Conservation (phyloP, 2,329 filamentous ascomycete species). For the Geosmithia putterillii region DNA sequence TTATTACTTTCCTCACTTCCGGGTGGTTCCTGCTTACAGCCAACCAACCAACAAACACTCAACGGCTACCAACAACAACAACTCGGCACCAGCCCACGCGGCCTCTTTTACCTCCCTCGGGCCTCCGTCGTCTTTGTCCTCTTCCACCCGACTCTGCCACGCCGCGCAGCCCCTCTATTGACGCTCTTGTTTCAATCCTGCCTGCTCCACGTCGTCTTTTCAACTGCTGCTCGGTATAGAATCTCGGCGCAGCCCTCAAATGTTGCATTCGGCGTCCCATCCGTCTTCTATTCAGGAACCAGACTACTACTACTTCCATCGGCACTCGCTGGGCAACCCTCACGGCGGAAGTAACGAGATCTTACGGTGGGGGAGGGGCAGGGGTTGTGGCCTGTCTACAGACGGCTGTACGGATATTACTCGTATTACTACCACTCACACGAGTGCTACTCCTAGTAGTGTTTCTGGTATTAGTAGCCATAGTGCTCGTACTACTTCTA, state of each 20-base stretch:
- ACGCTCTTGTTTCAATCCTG: no score
- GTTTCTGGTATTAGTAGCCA: background rate
- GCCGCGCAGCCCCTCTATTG: no score
- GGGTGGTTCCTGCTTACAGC: no score
- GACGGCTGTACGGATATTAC: background rate
- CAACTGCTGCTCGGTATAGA: no score
- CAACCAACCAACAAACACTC: no score
- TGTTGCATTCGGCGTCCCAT: background rate
- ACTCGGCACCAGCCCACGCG: no score
- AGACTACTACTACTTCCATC: background rate
- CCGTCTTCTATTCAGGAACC: background rate
- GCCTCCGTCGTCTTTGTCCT: no score
- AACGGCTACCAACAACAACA: no score
- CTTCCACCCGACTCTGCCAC: no score
- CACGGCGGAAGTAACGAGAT: background rate
- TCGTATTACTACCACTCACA: background rate
- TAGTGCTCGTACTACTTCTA: slow-evolving; percentile 11
- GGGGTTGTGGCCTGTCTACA: background rate
- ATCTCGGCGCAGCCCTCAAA: background rate
- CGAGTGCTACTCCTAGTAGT: background rate
- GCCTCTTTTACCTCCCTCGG: no score
- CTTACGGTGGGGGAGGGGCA: background rate
- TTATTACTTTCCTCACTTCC: no score
- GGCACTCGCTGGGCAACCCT: background rate
- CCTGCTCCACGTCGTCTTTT: no score